Evolutionary conservation across 495 filamentous ascomycete genomes (phyloP), one percentile per base, ranked within the genome.

Genomic region (Eremomyces bilateralis): DNA sequence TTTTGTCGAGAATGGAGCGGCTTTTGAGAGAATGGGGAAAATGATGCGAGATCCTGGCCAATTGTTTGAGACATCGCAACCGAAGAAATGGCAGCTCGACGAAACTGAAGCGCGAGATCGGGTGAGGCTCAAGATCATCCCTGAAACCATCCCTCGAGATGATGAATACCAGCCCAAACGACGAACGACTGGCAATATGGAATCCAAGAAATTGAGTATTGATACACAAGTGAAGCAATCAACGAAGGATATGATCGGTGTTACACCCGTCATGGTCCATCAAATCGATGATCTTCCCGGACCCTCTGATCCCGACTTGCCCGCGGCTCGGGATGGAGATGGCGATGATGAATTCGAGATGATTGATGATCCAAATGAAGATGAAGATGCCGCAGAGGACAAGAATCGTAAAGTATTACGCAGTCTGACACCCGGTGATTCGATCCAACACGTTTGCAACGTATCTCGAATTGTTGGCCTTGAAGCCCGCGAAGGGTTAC

Each of bases 381-480:
- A 73, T 31, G 67, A 80, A 12, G 85, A 90, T 36, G 73, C 71
- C 8, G 91, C 80, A 45, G 88, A 95, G 54, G 88, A 97, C 49
- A 94, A 91, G 58, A 94, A 97, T 47, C 63, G 88, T 12, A 94
- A 90, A 54, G 88, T 97, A 32, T 83, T 95, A 80, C 64, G 88
- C 38, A 91, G 80, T 42, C 64, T 97, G 10, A 78, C 93, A 40
- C 76, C 80, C 21, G 80, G 80, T 3, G 88, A 97, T 45, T 64
- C 80, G 35, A 84, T 97, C n/a, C 80, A 91, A 47, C 73, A 76
- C 42, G 80, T 93, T 4, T 88, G 80, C 61, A 97, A 97, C 47
- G 71, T 93, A 37, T 94, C 88, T 29, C 71, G 90, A 5, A 80
- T 97, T 33, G 73, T 93, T 35, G 88, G 88, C 5, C 60, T 97